Conservation (phyloP, 2,329 filamentous ascomycete genomes). For the Xylariaceae sp. region DNA sequence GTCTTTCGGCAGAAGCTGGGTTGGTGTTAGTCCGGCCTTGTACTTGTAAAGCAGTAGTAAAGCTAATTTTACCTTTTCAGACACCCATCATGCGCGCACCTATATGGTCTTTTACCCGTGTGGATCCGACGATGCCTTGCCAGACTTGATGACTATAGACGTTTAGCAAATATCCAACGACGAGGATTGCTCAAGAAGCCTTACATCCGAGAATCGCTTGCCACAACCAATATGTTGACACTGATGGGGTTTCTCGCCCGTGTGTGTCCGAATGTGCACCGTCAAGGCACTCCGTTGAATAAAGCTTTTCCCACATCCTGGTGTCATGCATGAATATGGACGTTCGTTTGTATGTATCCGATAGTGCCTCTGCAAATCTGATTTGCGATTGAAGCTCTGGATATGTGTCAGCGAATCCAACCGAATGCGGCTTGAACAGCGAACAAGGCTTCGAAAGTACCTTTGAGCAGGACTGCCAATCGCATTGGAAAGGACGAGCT, state of each 20-base stretch:
- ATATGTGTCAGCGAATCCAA: conserved; percentile 13
- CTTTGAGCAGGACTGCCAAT: conserved; percentile 62
- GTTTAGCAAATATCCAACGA: conserved; percentile 4
- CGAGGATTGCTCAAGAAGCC: conserved; percentile 28
- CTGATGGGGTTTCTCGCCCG: conserved; percentile 68
- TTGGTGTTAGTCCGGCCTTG: conserved; percentile 9
- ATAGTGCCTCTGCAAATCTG: conserved; percentile 67
- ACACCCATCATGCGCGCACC: conserved; percentile 60
- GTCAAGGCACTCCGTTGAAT: conserved; percentile 69
- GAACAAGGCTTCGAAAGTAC: conserved; percentile 33
- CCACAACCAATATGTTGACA: conserved; percentile 64
- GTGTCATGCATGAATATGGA: conserved; percentile 60
- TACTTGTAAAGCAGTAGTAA: conserved; percentile 17
- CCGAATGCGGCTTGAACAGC: conserved; percentile 19
- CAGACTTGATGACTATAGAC: conserved; percentile 58
- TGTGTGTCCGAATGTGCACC: conserved; percentile 69
- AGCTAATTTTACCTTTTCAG: conserved; percentile 51
- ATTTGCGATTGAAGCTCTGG: conserved; percentile 73
- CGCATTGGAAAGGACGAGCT: conserved; percentile 61
- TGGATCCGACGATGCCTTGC: conserved; percentile 65
- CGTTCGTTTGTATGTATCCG: conserved; percentile 71
- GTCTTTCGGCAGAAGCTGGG: conserved; percentile 69
- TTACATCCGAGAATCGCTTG: conserved; percentile 68
- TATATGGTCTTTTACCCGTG: conserved; percentile 65
- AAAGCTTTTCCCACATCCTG: conserved; percentile 66